phyloP scores from a whole-genome alignment of 345 rosid species.

The Trapa incisa region DNA sequence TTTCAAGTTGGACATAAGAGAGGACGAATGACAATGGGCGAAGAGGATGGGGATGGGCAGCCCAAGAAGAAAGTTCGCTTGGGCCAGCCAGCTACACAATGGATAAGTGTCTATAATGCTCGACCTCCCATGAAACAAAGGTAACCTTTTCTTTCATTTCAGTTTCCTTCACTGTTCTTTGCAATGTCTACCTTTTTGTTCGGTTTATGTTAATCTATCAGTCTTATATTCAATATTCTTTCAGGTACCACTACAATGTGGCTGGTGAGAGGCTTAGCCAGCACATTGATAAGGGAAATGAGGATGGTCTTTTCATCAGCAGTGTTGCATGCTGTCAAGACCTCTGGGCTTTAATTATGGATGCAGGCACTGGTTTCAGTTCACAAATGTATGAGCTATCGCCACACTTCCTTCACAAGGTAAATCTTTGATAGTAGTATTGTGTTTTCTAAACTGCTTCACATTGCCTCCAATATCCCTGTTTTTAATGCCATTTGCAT shows the following conservation, averaged over 20 bases:
- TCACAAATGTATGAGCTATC: constrained; percentile 46
- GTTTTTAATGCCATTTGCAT: background rate
- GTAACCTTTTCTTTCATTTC: constrained; percentile 8
- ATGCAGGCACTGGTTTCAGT: constrained; percentile 40
- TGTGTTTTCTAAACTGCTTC: background rate
- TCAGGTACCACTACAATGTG: constrained; percentile 48
- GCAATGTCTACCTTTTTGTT: background rate
- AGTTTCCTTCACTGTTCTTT: background rate
- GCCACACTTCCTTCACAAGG: constrained; percentile 39
- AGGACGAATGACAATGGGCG: constrained; percentile 37
- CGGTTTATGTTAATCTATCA: background rate
- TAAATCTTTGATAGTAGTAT: constrained; percentile 3
- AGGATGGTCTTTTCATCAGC: constrained; percentile 43
- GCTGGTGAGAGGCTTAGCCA: constrained; percentile 36
- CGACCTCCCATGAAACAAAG: constrained; percentile 50
- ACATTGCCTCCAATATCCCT: background rate
- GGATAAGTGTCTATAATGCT: constrained; percentile 42
- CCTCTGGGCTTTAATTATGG: constrained; percentile 54
- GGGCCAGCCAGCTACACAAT: constrained; percentile 46
- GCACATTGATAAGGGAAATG: constrained; percentile 42
- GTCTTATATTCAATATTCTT: background rate
- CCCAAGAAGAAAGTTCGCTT: constrained; percentile 36
- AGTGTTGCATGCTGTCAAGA: constrained; percentile 36
- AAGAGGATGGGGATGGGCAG: constrained; percentile 48
- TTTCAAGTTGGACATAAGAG: constrained; percentile 59